A percentile compares a stretch with the other conserved stretches of the same genome.
Evolutionary conservation across 768 basidiomycete species (phyloP).

Genomic region (Hysterangium stoloniferum): DNA sequence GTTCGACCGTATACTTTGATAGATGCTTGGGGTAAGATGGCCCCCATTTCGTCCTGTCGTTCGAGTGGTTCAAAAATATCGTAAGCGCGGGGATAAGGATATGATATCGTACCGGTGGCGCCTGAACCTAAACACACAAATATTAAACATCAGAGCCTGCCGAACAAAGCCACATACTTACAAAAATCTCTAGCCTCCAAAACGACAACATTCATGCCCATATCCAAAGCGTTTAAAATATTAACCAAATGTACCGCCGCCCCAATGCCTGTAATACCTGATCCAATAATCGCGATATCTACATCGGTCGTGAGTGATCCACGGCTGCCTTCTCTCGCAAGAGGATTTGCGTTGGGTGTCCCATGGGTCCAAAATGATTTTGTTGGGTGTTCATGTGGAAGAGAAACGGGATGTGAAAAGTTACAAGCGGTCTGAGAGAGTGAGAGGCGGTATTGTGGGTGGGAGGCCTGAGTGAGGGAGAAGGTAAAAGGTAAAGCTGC

Average conservation of each 20-base stretch:
- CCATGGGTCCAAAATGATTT: slow-evolving; percentile 66
- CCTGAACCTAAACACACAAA: slow-evolving; percentile 48
- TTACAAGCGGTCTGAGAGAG: too few relatives aligned
- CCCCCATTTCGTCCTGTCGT: slow-evolving; percentile 71
- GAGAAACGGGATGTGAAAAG: slow-evolving; percentile 22
- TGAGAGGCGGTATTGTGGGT: too few relatives aligned
- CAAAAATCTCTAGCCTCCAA: slow-evolving; percentile 85
- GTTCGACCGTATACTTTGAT: slow-evolving; percentile 37
- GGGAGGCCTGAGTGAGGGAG: too few relatives aligned
- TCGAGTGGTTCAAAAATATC: neutral
- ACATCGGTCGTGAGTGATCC: slow-evolving; percentile 50
- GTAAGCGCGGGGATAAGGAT: neutral
- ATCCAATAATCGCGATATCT: slow-evolving; percentile 74
- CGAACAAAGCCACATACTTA: slow-evolving; percentile 30
- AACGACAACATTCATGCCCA: slow-evolving; percentile 45
- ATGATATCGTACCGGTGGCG: slow-evolving; percentile 52
- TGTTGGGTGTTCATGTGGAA: slow-evolving; percentile 59
- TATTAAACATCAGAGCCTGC: slow-evolving; percentile 11
- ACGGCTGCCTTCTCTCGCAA: slow-evolving; percentile 58
- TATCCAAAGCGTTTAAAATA: slow-evolving; percentile 11
- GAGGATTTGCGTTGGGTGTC: slow-evolving; percentile 50
- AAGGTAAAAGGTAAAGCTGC: too few relatives aligned
- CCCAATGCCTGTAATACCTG: slow-evolving; percentile 71
- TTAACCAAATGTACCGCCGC: slow-evolving; percentile 65
- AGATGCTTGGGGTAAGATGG: slow-evolving; percentile 51